These are phyloP conservation scores for Aspergillus coremiiformis DNA, from an alignment of 495 filamentous ascomycete genomes.

Conservation along the genomic window DNA sequence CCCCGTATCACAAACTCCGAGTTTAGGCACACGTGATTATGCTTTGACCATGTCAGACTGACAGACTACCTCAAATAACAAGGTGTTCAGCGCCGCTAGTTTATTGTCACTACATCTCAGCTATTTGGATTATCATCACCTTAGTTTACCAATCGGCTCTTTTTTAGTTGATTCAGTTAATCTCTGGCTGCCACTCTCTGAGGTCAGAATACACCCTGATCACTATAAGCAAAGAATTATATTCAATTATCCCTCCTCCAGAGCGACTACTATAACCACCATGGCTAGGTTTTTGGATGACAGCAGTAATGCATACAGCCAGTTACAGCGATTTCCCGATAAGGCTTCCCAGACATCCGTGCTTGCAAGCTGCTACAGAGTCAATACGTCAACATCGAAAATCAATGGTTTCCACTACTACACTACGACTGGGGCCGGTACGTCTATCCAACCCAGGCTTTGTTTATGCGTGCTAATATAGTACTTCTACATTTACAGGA, in stretches of 20 bases:
- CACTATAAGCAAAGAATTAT: neutral
- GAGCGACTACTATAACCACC: constrained; percentile 6
- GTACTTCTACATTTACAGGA: constrained; percentile 42
- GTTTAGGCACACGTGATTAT: too few relatives aligned
- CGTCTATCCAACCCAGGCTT: constrained; percentile 12
- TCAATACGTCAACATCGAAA: constrained; percentile 44
- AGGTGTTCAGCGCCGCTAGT: neutral
- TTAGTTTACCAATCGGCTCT: neutral
- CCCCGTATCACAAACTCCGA: too few relatives aligned
- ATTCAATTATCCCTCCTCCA: neutral
- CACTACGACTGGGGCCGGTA: constrained; percentile 76
- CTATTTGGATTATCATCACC: neutral
- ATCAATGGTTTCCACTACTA: constrained; percentile 89
- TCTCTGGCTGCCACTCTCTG: neutral
- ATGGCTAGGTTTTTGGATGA: constrained; percentile 56
- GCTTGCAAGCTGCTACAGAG: constrained; percentile 79
- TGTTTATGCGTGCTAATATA: neutral
- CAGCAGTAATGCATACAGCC: constrained; percentile 66
- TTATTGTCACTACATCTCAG: neutral
- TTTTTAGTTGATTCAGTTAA: neutral
- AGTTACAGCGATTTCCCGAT: constrained; percentile 44
- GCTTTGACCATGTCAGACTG: too few relatives aligned
- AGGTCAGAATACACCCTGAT: neutral
- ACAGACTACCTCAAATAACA: neutral
- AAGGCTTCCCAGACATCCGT: constrained; percentile 54